phyloP scores from a whole-genome alignment of 371 early-diverging fungal genomes.

The Mucor indicus region DNA sequence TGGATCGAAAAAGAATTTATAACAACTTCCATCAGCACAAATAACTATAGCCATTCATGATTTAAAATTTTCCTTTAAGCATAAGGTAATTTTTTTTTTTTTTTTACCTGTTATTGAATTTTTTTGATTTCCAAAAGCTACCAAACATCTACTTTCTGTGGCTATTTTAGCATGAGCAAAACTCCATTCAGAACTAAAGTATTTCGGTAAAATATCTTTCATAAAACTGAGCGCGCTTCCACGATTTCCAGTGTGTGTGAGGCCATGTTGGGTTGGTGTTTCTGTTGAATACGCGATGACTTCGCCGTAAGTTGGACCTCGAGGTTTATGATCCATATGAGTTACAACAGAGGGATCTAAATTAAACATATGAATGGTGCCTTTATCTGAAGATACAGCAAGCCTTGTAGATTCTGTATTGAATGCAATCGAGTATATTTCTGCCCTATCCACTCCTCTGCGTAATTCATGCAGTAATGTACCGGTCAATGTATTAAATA shows the following conservation, averaged over 20 bases:
- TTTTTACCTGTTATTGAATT: conserved; percentile 69
- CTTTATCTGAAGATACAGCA: conserved; percentile 89
- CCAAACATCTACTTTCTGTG: conserved; percentile 75
- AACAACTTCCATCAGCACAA: conserved; percentile 84
- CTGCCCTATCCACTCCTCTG: conserved; percentile 87
- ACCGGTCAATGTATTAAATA: conserved; percentile 79
- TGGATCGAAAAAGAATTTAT: conserved; percentile 81
- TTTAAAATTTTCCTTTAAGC: background rate
- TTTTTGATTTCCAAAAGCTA: conserved; percentile 75
- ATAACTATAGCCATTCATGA: conserved; percentile 54
- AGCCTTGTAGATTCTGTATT: conserved; percentile 74
- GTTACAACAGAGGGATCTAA: conserved; percentile 59
- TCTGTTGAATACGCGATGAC: conserved; percentile 28
- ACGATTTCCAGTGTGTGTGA: conserved; percentile 43
- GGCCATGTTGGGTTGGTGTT: conserved; percentile 31
- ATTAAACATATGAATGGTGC: conserved; percentile 92
- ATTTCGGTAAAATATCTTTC: conserved; percentile 88
- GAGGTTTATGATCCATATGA: conserved; percentile 36
- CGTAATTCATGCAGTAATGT: conserved; percentile 82
- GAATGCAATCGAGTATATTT: conserved; percentile 87
- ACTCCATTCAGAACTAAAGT: conserved; percentile 92
- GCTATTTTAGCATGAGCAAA: conserved; percentile 87
- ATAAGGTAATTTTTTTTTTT: background rate
- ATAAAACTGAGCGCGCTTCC: conserved; percentile 75
- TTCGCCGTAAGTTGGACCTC: conserved; percentile 61